These are phyloP conservation scores for Teunomyces stri DNA, from an alignment of 805 yeast species.

Conservation along the genomic window DNA sequence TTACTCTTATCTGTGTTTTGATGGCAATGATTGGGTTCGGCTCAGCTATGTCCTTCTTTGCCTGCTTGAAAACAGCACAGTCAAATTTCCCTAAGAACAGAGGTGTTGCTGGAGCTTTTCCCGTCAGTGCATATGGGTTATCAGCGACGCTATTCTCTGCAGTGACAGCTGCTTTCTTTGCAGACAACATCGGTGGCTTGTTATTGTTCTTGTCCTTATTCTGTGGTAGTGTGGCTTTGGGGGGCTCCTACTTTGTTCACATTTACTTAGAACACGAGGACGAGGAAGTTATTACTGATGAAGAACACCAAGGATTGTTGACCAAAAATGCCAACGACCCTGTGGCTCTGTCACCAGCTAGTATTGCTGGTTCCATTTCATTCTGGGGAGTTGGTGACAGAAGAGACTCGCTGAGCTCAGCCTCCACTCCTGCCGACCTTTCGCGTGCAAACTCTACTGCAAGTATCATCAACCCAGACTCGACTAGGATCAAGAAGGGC, in stretches of 20 bases:
- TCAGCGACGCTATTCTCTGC: constrained; percentile 66
- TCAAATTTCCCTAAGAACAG: constrained; percentile 68
- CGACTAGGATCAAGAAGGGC: not conserved
- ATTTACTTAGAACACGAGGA: constrained; percentile 31
- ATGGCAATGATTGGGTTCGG: constrained; percentile 62
- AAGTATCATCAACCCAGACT: not conserved
- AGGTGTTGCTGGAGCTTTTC: constrained; percentile 68
- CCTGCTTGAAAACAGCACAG: constrained; percentile 54
- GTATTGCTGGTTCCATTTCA: constrained; percentile 26
- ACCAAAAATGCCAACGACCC: not conserved
- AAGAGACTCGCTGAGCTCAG: constrained; percentile 15
- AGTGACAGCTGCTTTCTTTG: constrained; percentile 52
- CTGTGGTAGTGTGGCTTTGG: constrained; percentile 47
- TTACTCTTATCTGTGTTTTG: constrained; percentile 45
- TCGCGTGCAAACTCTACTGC: constrained; percentile 2
- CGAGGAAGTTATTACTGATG: constrained; percentile 4
- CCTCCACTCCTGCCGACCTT: constrained; percentile 9
- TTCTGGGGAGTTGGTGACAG: constrained; percentile 42
- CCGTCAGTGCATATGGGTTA: constrained; percentile 67
- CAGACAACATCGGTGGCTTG: constrained; percentile 52
- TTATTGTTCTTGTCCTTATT: constrained; percentile 53
- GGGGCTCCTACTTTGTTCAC: constrained; percentile 46
- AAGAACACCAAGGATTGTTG: constrained; percentile 5
- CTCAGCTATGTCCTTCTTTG: constrained; percentile 59
- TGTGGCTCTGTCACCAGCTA: not conserved